Percentiles rank a stretch among this genome's conserved stretches.
Evolutionary conservation across 768 basidiomycete species (phyloP).

Genomic region (Amanita rimosa): DNA sequence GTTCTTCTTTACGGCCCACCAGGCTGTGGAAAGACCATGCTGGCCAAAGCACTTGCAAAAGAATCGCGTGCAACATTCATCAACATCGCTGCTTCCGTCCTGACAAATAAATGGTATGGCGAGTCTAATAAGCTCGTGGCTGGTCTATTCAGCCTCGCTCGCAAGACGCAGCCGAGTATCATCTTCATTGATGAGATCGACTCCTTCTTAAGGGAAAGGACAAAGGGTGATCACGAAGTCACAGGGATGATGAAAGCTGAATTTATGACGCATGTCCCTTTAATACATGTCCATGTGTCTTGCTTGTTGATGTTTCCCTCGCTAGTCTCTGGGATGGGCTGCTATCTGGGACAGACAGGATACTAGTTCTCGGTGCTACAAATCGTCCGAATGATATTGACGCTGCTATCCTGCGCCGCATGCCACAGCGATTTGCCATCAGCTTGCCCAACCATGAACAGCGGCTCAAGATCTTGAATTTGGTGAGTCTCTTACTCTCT

Average conservation of each 20-base stretch:
- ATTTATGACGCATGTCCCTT: slow-evolving; percentile 68
- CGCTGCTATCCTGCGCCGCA: slow-evolving; percentile 79
- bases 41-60: slow-evolving; percentile 97
- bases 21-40: slow-evolving; percentile 98
- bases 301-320: not conserved
- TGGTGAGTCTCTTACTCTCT: slow-evolving; percentile 34
- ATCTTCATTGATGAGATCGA: slow-evolving; percentile 99
- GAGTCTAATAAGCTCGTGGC: slow-evolving; percentile 87
- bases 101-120: slow-evolving; percentile 40
- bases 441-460: slow-evolving; percentile 70
- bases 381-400: slow-evolving; percentile 93
- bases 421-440: slow-evolving; percentile 94
- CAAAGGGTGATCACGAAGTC: slow-evolving; percentile 88
- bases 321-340: slow-evolving; percentile 93
- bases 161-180: slow-evolving; percentile 89
- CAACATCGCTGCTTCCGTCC: slow-evolving; percentile 35
- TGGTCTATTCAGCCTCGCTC: slow-evolving; percentile 86
- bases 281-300: not conserved
- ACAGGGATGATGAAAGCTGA: slow-evolving; percentile 99
- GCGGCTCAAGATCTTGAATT: slow-evolving; percentile 68
- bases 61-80: slow-evolving; percentile 97
- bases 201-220: slow-evolving; percentile 82
- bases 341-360: slow-evolving; percentile 66
- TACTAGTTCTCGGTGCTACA: slow-evolving; percentile 89
- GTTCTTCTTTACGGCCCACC: slow-evolving; percentile 94